phyloP scores from a whole-genome alignment of 2,329 filamentous ascomycete species.

The Paraconiothyrium brasiliense region DNA sequence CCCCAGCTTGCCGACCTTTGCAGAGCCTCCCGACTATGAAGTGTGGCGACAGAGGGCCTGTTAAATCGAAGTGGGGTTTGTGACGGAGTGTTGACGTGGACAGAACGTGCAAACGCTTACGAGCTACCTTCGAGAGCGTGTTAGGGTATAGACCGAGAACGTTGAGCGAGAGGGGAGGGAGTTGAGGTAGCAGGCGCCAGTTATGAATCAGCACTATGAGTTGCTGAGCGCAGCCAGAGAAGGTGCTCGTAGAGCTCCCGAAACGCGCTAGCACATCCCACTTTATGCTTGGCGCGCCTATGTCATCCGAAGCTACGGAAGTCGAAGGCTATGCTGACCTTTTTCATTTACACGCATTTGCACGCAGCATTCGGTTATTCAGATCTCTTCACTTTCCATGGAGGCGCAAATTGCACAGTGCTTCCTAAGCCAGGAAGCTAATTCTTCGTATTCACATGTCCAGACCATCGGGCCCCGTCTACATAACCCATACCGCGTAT shows the following conservation, averaged over 20 bases:
- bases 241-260: constrained; percentile 20
- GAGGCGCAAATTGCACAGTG: background rate
- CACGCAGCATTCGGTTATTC: background rate
- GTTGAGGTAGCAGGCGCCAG: constrained; percentile 5
- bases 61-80: constrained; percentile 14
- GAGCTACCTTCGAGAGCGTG: background rate
- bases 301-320: constrained; percentile 3
- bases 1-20: constrained; percentile 53
- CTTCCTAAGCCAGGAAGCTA: constrained; percentile 1
- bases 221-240: constrained; percentile 15
- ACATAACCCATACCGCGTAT: constrained; percentile 26
- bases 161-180: constrained; percentile 1
- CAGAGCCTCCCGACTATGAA: constrained; percentile 34
- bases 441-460: constrained; percentile 23
- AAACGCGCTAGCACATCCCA: constrained; percentile 22
- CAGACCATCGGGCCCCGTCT: constrained; percentile 24
- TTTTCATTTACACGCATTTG: no score
- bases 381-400: background rate
- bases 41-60: constrained; percentile 21
- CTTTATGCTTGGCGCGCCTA: constrained; percentile 19
- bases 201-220: background rate
- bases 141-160: background rate
- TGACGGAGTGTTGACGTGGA: constrained; percentile 13
- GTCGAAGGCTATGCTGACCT: no score
- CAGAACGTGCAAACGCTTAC: constrained; percentile 4